A percentile compares a stretch with the other conserved stretches of the same genome.
phyloP scores from a whole-genome alignment of 1,139 yeast genomes.

The Saccharomyces pastorianus region DNA sequence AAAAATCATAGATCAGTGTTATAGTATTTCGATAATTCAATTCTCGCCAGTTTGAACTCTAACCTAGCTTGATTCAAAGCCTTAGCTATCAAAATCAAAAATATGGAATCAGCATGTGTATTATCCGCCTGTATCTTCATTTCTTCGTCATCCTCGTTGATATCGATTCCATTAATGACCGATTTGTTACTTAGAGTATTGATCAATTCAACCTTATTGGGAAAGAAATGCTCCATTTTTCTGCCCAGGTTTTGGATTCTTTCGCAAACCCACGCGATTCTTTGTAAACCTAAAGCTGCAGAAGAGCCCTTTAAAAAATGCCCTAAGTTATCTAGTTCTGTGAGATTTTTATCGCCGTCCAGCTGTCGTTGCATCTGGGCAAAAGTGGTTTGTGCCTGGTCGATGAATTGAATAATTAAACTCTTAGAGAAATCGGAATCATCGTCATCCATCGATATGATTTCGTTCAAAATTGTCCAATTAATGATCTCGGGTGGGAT shows the following conservation, averaged over 20 bases:
- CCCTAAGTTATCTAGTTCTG: conserved; percentile 64
- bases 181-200: conserved; percentile 14
- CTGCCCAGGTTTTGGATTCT: conserved; percentile 87
- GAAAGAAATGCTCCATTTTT: conserved; percentile 34
- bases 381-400: conserved; percentile 80
- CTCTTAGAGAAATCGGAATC: conserved; percentile 70
- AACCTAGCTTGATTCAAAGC: conserved; percentile 52
- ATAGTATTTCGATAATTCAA: conserved; percentile 52
- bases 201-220: conserved; percentile 21
- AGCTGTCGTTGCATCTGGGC: conserved; percentile 58
- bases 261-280: conserved; percentile 82
- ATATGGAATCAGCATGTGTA: conserved; percentile 12
- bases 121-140: not conserved
- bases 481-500: conserved; percentile 59
- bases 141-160: conserved; percentile 7
- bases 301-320: conserved; percentile 94
- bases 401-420: conserved; percentile 74
- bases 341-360: conserved; percentile 37
- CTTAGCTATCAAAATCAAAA: conserved; percentile 36
- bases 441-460: conserved; percentile 90
- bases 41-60: conserved; percentile 50
- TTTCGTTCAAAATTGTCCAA: conserved; percentile 82
- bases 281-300: conserved; percentile 80
- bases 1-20: conserved; percentile 38
- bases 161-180: conserved; percentile 9